Conservation (phyloP, 345 rosid genomes). For the Pseudoturritis turrita region DNA sequence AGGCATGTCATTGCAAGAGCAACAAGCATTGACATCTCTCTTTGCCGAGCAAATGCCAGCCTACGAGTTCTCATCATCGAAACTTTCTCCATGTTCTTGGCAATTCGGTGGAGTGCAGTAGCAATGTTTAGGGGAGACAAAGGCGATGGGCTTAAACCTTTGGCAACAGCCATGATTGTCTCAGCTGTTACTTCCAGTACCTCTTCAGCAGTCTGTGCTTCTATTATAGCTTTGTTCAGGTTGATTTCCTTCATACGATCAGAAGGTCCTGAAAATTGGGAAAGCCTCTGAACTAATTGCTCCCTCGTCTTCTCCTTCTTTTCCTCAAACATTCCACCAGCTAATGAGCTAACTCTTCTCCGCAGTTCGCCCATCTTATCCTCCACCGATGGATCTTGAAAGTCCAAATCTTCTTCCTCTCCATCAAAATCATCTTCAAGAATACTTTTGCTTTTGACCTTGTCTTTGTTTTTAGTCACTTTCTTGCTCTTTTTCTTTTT, state of each 20-base stretch:
- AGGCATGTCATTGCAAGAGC: constrained; percentile 77
- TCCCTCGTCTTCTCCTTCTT: constrained; percentile 58
- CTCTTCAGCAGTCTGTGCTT: constrained; percentile 79
- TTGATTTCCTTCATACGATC: constrained; percentile 72
- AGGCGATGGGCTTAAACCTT: constrained; percentile 86
- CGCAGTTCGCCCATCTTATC: constrained; percentile 36
- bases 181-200: constrained; percentile 67
- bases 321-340: constrained; percentile 68
- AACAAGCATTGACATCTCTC: constrained; percentile 93
- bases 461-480: constrained; percentile 28
- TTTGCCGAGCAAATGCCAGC: constrained; percentile 70
- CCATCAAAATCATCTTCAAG: constrained; percentile 39
- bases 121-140: constrained; percentile 83
- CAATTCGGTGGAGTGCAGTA: constrained; percentile 82
- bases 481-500: constrained; percentile 49
- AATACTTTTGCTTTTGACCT: constrained; percentile 30
- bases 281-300: constrained; percentile 63
- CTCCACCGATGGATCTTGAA: constrained; percentile 27
- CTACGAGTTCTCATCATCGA: constrained; percentile 66
- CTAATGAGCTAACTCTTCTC: constrained; percentile 50
- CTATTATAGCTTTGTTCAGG: constrained; percentile 65
- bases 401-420: constrained; percentile 36
- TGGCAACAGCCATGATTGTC: constrained; percentile 71
- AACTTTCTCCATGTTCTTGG: constrained; percentile 93
- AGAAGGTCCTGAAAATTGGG: constrained; percentile 70